A percentile compares a stretch with the other conserved stretches of the same genome.
Conservation (phyloP, 768 basidiomycete genomes). For the Kwoniella sp. region DNA sequence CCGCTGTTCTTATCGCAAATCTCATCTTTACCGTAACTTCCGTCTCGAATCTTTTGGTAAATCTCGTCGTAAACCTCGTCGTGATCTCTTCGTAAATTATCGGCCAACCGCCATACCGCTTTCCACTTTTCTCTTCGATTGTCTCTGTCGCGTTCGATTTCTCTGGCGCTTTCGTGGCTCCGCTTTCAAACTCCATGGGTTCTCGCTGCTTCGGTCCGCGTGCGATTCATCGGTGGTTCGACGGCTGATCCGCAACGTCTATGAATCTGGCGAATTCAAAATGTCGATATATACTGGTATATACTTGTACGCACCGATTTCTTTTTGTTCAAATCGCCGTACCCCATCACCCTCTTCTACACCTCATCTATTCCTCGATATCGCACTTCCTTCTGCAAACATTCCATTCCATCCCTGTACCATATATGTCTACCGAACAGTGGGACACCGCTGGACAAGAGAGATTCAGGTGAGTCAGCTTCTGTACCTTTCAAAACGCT, state of each 20-base stretch:
- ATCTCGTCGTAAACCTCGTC: not conserved
- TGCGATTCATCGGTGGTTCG: conserved; percentile 9
- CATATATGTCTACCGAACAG: conserved; percentile 58
- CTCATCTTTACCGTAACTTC: no score
- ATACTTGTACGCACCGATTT: conserved; percentile 22
- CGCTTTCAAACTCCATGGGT: conserved; percentile 13
- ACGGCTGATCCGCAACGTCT: conserved; percentile 20
- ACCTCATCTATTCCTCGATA: conserved; percentile 9
- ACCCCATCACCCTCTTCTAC: conserved; percentile 7
- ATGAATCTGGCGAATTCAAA: conserved; percentile 22
- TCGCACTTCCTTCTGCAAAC: conserved; percentile 18
- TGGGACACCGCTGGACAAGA: conserved; percentile 99
- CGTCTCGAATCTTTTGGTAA: not conserved
- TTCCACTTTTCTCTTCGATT: not conserved
- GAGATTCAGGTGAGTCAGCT: conserved; percentile 58
- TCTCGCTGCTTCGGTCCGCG: conserved; percentile 5
- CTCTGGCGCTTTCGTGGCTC: conserved; percentile 2
- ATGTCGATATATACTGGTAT: conserved; percentile 18
- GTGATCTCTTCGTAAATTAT: no score
- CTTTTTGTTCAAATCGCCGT: conserved; percentile 3
- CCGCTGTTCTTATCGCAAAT: not conserved
- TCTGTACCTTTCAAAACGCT: not conserved
- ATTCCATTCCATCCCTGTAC: conserved; percentile 11
- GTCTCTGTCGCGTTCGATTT: no score
- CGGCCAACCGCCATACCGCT: not conserved